phyloP scores from a whole-genome alignment of 1,139 yeast species.

The Yamadazyma buinensis region DNA sequence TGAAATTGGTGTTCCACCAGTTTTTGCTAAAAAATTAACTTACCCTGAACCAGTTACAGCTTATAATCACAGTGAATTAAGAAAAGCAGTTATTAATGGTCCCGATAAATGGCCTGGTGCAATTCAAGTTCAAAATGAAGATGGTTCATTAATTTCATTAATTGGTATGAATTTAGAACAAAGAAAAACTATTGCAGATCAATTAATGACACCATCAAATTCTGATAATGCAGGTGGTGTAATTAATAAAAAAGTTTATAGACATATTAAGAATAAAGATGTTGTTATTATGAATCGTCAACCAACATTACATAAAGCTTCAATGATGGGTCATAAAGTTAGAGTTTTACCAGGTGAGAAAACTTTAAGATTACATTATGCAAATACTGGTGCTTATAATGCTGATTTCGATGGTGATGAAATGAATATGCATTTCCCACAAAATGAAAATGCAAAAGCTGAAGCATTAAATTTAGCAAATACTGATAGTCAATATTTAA shows the following conservation, averaged over 20 bases:
- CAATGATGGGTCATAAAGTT: constrained; percentile 99
- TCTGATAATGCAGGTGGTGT: constrained; percentile 41
- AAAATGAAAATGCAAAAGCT: constrained; percentile 94
- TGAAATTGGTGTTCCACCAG: constrained; percentile 99
- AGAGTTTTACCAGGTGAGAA: constrained; percentile 96
- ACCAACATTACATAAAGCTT: constrained; percentile 98
- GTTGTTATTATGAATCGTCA: constrained; percentile 98
- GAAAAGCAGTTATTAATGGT: constrained; percentile 95
- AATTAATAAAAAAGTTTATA: constrained; percentile 84
- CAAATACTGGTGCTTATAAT: constrained; percentile 98
- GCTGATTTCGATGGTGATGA: constrained; percentile 99
- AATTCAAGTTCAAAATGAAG: constrained; percentile 91
- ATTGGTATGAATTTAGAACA: constrained; percentile 90
- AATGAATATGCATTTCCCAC: constrained; percentile 99
- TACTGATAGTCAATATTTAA: constrained; percentile 94
- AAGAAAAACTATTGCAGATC: constrained; percentile 94
- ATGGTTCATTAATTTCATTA: constrained; percentile 81
- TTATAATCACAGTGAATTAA: constrained; percentile 81
- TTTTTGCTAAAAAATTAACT: constrained; percentile 90
- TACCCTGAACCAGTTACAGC: constrained; percentile 99
- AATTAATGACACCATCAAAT: constrained; percentile 79
- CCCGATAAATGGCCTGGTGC: constrained; percentile 99
- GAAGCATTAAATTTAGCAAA: constrained; percentile 94
- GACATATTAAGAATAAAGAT: constrained; percentile 93
- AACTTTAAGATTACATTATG: constrained; percentile 93